Percentiles rank a stretch among this genome's conserved stretches.
Evolutionary conservation across 768 basidiomycete species (phyloP).

Genomic region (Psilocybe sp.): DNA sequence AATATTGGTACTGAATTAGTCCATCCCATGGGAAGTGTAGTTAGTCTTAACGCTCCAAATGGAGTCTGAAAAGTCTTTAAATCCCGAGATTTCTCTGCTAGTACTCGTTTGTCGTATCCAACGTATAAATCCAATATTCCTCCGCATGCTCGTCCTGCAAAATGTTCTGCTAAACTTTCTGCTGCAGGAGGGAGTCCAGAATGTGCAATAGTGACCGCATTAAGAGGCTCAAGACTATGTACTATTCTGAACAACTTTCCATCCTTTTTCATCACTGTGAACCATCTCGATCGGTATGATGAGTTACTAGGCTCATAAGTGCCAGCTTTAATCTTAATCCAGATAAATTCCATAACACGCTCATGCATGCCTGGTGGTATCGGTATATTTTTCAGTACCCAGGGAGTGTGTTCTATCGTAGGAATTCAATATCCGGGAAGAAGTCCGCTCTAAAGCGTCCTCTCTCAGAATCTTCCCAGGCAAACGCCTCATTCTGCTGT

Average conservation of each 20-base stretch:
- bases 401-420: conserved; percentile 3
- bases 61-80: no score
- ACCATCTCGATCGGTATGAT: conserved; percentile 23
- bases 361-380: conserved; percentile 4
- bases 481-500: conserved; percentile 18
- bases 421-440: conserved; percentile 22
- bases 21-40: no score
- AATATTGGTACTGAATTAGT: no score
- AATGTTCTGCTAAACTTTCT: no score
- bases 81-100: no score
- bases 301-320: conserved; percentile 26
- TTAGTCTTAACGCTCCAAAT: no score
- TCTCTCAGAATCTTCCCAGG: conserved; percentile 28
- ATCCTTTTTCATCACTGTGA: conserved; percentile 34
- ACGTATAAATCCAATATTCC: no score
- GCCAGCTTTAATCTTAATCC: conserved; percentile 29
- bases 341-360: neutral
- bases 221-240: conserved; percentile 33
- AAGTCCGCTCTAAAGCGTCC: conserved; percentile 31
- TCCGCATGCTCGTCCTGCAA: no score
- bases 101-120: no score
- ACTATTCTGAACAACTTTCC: conserved; percentile 28
- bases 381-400: conserved; percentile 4
- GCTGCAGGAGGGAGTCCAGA: neutral
- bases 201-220: conserved; percentile 32